phyloP scores from a whole-genome alignment of 225 moss, liverwort and hornwort genomes.

The Lunularia cruciata region DNA sequence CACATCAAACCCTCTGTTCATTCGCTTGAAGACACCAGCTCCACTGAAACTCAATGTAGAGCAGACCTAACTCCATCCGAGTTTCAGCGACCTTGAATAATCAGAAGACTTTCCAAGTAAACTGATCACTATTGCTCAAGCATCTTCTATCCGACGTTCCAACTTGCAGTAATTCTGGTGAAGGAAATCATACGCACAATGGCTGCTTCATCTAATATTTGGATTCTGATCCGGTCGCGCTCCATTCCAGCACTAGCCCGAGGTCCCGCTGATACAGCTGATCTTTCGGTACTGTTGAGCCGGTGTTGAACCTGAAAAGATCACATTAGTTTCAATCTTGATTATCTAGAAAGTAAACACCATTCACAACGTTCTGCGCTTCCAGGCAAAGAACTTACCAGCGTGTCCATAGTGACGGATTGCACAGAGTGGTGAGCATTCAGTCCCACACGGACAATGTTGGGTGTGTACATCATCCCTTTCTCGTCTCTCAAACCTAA shows the following conservation, averaged over 20 bases:
- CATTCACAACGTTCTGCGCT: no score
- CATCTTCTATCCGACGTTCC: not conserved
- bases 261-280: slow-evolving; percentile 82
- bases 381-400: slow-evolving; percentile 49
- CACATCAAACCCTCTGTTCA: slow-evolving; percentile 99
- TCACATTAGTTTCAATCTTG: not conserved
- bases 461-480: slow-evolving; percentile 79
- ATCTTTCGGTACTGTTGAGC: slow-evolving; percentile 82
- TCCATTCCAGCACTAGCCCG: slow-evolving; percentile 96
- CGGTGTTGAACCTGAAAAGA: slow-evolving; percentile 73
- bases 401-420: slow-evolving; percentile 93
- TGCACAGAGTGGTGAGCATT: slow-evolving; percentile 98
- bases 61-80: slow-evolving; percentile 61
- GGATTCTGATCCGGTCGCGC: slow-evolving; percentile 89
- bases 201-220: slow-evolving; percentile 97
- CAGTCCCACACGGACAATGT: slow-evolving; percentile 94
- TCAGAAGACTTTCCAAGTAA: not conserved
- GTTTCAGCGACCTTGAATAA: not conserved
- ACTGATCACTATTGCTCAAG: not conserved
- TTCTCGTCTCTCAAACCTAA: slow-evolving; percentile 91
- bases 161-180: not conserved
- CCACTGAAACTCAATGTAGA: slow-evolving; percentile 99
- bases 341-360: not conserved
- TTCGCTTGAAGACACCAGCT: slow-evolving; percentile 90
- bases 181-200: slow-evolving; percentile 58